Evolutionary conservation across 2,329 filamentous ascomycete genomes (phyloP), one percentile per base, ranked within the genome.

Genomic region (Penicillium expansum): DNA sequence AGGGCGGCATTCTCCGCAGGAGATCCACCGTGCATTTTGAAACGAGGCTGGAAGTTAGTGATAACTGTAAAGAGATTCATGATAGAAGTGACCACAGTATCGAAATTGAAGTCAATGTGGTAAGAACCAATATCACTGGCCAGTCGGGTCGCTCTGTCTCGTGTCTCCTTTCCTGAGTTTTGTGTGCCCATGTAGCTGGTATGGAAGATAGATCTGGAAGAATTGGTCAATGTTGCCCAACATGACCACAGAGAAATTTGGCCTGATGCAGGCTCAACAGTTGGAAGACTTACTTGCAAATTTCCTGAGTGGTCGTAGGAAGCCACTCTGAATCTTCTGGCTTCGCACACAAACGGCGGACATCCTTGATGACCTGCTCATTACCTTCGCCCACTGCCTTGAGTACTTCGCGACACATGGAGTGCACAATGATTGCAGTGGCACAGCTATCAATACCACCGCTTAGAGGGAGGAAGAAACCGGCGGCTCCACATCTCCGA

Each of bases 91-190:
- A 86, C 85, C 9, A 87, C 80, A 1, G 80, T 79, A 67, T 93
- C 90, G 55, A 93, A 91, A 66, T 91, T 84, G 43, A 91, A 77
- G 67, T 92, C 83, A 4, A 84, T 79, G 68, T 94, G 91, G 66
- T 91, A 86, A 16, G 83, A 79, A 3, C 89, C 90, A 51, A 93
- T 91, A n/a, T 71, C 71, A 13, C 69, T 65, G 0, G 78, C 70
- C 2, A 93, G 79, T 0, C 82, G 78, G 66, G 83, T 82, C 1
- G 90, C 87, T 29, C 90, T 79, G 45, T 80, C 77, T 10, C 89
- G 77, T 0, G 89, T 92, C 61, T 91, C 87, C 41, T 77, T 75
- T 48, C 83, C 86, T 41, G 87, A 87, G 60, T 88, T 84, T 62
- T 80, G 76, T 67, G 86, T 92, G 11, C 88, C 89, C 85, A 91